A percentile compares a stretch with the other conserved stretches of the same genome.
Evolutionary conservation across 495 filamentous ascomycete genomes (phyloP).

Genomic region (Hamigera avellanea): DNA sequence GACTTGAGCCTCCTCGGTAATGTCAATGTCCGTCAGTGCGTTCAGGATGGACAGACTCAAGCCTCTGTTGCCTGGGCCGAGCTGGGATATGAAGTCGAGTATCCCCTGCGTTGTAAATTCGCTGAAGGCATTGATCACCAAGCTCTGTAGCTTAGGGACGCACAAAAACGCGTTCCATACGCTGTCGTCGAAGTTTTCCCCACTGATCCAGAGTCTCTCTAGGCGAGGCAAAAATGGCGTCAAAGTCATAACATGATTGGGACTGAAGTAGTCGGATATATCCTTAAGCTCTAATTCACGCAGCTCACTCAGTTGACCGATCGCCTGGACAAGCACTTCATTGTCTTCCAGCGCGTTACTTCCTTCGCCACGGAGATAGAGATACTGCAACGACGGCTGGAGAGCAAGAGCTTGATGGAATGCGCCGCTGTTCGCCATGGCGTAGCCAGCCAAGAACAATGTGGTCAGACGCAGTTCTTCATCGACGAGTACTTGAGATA

Average conservation of each 20-base stretch:
- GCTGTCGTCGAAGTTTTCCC: conserved; percentile 41
- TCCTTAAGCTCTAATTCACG: conserved; percentile 38
- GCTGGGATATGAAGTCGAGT: conserved; percentile 29
- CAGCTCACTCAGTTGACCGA: conserved; percentile 34
- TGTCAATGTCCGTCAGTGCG: conserved; percentile 18
- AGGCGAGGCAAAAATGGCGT: conserved; percentile 36
- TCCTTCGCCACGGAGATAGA: conserved; percentile 39
- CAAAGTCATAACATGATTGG: conserved; percentile 38
- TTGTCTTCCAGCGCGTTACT: conserved; percentile 36
- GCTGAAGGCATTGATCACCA: conserved; percentile 36
- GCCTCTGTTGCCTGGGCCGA: conserved; percentile 23
- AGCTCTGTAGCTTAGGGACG: conserved; percentile 26
- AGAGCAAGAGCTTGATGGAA: conserved; percentile 42
- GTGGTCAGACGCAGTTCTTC: conserved; percentile 34
- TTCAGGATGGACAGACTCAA: conserved; percentile 28
- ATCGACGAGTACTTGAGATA: conserved; percentile 41
- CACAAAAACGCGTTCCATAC: conserved; percentile 32
- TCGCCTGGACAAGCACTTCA: conserved; percentile 34
- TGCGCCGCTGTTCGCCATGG: conserved; percentile 23
- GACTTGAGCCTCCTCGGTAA: conserved; percentile 18
- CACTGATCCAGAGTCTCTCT: conserved; percentile 43
- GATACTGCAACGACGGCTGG: conserved; percentile 32
- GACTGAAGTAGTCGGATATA: conserved; percentile 42
- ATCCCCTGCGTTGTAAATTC: conserved; percentile 34
- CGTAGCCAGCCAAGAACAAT: conserved; percentile 38